These are phyloP conservation scores for Vararia minispora DNA, from an alignment of 768 basidiomycete genomes.

Conservation along the genomic window DNA sequence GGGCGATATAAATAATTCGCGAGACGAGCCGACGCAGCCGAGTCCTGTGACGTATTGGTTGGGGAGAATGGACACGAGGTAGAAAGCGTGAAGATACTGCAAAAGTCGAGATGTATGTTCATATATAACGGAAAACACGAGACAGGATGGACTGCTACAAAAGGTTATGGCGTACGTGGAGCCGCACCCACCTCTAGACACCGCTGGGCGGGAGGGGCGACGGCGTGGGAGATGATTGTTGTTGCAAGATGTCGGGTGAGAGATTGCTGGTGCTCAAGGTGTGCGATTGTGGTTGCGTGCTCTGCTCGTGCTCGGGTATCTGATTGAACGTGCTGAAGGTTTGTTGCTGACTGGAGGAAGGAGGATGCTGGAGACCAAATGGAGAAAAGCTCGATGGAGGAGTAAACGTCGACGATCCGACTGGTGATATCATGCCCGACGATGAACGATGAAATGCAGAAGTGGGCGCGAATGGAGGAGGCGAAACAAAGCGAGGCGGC, in stretches of 20 bases:
- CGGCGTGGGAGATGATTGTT: slow-evolving; percentile 13
- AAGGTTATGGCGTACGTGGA: no score
- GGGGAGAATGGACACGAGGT: no score
- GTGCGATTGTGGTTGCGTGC: slow-evolving; percentile 13
- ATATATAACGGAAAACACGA: no score
- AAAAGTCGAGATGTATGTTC: slow-evolving; percentile 14
- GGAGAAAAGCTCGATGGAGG: slow-evolving; percentile 22
- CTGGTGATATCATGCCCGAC: slow-evolving; percentile 17
- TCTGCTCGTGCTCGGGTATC: slow-evolving; percentile 16
- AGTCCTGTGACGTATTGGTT: no score
- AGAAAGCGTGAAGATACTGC: no score
- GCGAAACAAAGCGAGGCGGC: slow-evolving; percentile 26
- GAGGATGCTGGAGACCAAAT: slow-evolving; percentile 24
- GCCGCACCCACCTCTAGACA: slow-evolving; percentile 12
- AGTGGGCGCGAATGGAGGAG: slow-evolving; percentile 18
- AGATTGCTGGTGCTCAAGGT: slow-evolving; percentile 13
- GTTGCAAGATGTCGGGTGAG: slow-evolving; percentile 15
- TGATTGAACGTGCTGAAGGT: no score
- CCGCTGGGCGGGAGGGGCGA: slow-evolving; percentile 11
- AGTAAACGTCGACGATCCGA: slow-evolving; percentile 17
- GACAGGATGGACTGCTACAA: slow-evolving; percentile 16
- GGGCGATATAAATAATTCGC: no score
- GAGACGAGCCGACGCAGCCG: no score
- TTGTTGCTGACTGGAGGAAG: slow-evolving; percentile 13
- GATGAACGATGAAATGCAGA: slow-evolving; percentile 11